phyloP scores from a whole-genome alignment of 305 asterid species.

The Solanum hybrid region DNA sequence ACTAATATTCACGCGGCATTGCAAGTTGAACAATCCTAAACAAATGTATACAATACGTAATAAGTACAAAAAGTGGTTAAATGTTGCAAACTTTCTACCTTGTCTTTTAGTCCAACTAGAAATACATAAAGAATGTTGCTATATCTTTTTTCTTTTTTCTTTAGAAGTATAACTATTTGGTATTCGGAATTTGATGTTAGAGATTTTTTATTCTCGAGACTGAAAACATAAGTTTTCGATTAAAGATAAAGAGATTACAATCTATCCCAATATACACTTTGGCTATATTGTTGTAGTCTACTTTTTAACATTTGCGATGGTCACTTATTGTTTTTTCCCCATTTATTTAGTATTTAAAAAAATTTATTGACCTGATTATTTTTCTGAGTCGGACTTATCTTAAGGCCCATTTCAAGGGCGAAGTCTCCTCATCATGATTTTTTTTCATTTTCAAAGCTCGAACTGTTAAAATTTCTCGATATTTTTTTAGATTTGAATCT shows the following conservation, averaged over 20 bases:
- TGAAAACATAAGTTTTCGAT: background rate
- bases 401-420: background rate
- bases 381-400: background rate
- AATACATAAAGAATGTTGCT: background rate
- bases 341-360: background rate
- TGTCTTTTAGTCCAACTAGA: background rate
- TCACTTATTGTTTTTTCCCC: fast-evolving
- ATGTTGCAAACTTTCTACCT: background rate
- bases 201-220: background rate
- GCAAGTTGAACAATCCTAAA: background rate
- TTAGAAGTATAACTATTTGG: background rate
- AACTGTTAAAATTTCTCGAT: background rate
- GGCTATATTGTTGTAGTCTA: background rate
- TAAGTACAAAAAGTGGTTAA: background rate
- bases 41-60: background rate
- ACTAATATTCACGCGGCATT: background rate
- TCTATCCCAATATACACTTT: background rate
- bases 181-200: background rate
- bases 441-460: background rate
- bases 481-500: background rate
- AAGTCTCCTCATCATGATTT: background rate
- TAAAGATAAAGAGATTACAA: background rate
- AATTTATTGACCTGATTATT: background rate
- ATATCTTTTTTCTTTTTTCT: background rate
- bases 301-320: background rate